A percentile compares a stretch with the other conserved stretches of the same genome.
phyloP scores from a whole-genome alignment of 2,329 filamentous ascomycete genomes.

The Neopestalotiopsis sp. region DNA sequence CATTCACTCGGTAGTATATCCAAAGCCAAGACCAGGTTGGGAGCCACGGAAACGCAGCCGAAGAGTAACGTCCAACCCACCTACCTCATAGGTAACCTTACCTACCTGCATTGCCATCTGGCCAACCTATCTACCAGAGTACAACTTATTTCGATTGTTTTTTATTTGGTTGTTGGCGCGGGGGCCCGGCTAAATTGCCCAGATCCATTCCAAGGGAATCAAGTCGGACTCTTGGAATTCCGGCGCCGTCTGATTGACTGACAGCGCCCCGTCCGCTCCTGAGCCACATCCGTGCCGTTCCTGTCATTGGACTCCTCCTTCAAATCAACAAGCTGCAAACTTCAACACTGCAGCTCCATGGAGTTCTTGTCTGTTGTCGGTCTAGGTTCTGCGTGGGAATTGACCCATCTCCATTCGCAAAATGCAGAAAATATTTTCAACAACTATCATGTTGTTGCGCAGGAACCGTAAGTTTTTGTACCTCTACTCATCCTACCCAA shows the following conservation, averaged over 20 bases:
- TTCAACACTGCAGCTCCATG: constrained; percentile 9
- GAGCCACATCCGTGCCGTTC: background rate
- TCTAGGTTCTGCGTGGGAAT: background rate
- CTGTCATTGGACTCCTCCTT: background rate
- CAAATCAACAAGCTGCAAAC: background rate
- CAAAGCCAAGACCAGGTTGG: background rate
- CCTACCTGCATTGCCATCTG: background rate
- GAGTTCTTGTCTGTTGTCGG: constrained; percentile 13
- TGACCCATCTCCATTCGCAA: constrained; percentile 1
- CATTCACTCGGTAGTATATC: background rate
- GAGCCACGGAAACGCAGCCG: no score
- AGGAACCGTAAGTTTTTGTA: constrained; percentile 8
- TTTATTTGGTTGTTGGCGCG: background rate
- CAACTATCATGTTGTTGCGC: background rate
- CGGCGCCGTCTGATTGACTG: background rate
- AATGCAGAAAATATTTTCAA: background rate
- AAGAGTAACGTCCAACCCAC: no score
- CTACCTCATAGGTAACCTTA: background rate
- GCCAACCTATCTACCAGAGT: no score
- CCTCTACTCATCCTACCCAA: no score
- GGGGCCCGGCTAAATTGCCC: background rate
- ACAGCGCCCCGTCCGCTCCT: background rate
- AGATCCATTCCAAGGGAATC: background rate
- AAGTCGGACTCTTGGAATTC: background rate
- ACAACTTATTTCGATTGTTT: no score